Conservation (phyloP, 176 grass and related monocot species). For the Phoenix dactylifera region DNA sequence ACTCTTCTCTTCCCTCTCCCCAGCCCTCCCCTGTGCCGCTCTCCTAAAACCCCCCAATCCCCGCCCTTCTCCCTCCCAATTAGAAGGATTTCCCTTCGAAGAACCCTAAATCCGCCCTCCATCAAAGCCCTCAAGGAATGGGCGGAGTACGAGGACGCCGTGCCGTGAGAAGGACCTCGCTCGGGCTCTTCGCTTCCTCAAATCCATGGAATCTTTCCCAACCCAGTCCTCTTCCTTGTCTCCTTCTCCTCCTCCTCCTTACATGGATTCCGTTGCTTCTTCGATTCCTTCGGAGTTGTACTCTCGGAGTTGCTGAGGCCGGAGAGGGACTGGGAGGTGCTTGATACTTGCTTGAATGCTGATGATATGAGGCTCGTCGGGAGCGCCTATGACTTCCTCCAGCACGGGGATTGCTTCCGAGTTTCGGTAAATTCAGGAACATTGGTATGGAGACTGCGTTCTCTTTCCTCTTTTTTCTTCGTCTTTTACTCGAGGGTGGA, state of each 20-base stretch:
- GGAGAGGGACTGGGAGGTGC: conserved; percentile 77
- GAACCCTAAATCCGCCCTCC: conserved; percentile 4
- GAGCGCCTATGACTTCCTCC: conserved; percentile 60
- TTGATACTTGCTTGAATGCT: conserved; percentile 87
- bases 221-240: no score
- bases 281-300: conserved; percentile 5
- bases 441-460: conserved; percentile 34
- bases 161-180: conserved; percentile 69
- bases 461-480: not conserved
- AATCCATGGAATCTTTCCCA: conserved; percentile 32
- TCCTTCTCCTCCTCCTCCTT: no score
- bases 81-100: not conserved
- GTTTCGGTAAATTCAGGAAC: conserved; percentile 71
- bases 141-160: conserved; percentile 91
- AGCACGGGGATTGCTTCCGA: conserved; percentile 46
- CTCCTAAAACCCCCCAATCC: conserved; percentile 5
- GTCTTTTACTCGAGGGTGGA: not conserved
- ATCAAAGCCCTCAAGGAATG: conserved; percentile 60
- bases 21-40: not conserved
- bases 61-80: not conserved
- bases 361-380: conserved; percentile 92
- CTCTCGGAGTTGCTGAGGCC: conserved; percentile 30
- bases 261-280: not conserved
- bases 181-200: conserved; percentile 74
- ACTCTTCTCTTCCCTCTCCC: not conserved